Evolutionary conservation across 768 basidiomycete genomes (phyloP).

Genomic region (Amylocystis lapponica): DNA sequence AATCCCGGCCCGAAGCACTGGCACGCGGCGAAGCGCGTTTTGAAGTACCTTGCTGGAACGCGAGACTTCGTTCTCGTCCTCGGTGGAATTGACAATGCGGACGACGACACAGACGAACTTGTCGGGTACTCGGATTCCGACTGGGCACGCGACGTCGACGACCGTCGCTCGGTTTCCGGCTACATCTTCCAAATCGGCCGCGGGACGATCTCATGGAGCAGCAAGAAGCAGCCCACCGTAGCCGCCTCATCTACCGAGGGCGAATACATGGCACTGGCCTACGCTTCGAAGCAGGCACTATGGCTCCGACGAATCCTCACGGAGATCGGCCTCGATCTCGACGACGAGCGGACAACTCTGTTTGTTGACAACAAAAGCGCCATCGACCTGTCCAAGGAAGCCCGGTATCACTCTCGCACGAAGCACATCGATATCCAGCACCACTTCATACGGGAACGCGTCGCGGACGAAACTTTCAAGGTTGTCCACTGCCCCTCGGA

Average conservation of each 20-base stretch:
- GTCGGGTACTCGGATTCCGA: slow-evolving; percentile 25
- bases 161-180: slow-evolving; percentile 20
- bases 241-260: slow-evolving; percentile 32
- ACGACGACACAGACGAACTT: not conserved
- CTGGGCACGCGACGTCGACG: slow-evolving; percentile 21
- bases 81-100: slow-evolving; percentile 7
- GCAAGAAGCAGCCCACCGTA: slow-evolving; percentile 26
- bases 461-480: slow-evolving; percentile 18
- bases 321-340: slow-evolving; percentile 18
- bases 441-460: slow-evolving; percentile 24
- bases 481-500: slow-evolving; percentile 26
- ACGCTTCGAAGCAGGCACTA: slow-evolving; percentile 24
- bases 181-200: slow-evolving; percentile 25
- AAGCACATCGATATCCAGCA: slow-evolving; percentile 28
- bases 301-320: slow-evolving; percentile 26
- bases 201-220: slow-evolving; percentile 25
- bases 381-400: slow-evolving; percentile 9
- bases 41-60: slow-evolving; percentile 28
- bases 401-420: slow-evolving; percentile 8
- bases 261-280: slow-evolving; percentile 30
- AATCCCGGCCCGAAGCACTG: slow-evolving; percentile 23
- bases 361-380: slow-evolving; percentile 7
- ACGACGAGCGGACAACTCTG: not conserved
- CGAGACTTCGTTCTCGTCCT: slow-evolving; percentile 17
- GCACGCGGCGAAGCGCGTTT: slow-evolving; percentile 20